Evolutionary conservation across 225 moss, liverwort and hornwort genomes (phyloP).

Genomic region (Physcomitrellopsis africana): DNA sequence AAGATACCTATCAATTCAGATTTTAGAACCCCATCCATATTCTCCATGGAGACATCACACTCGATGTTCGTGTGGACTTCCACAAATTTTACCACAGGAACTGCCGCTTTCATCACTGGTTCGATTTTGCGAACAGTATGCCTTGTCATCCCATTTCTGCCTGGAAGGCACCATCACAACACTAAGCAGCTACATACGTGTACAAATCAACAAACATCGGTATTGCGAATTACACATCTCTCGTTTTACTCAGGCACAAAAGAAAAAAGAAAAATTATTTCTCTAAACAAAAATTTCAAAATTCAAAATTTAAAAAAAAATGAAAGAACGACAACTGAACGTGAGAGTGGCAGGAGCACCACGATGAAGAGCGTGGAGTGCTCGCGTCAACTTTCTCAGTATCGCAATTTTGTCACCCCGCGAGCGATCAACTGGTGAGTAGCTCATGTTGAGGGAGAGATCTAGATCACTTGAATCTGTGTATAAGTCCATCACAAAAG

Average conservation of each 20-base stretch:
- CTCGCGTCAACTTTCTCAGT: slow-evolving; percentile 81
- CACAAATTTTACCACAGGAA: slow-evolving; percentile 97
- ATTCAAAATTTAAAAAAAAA: neutral
- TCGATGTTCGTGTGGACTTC: slow-evolving; percentile 88
- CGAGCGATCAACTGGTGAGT: slow-evolving; percentile 52
- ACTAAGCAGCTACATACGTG: slow-evolving; percentile 29
- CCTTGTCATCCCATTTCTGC: slow-evolving; percentile 55
- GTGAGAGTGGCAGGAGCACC: slow-evolving; percentile 42
- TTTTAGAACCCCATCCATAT: slow-evolving; percentile 89
- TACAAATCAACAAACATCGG: neutral
- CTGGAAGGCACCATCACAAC: slow-evolving; percentile 37
- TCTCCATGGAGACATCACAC: slow-evolving; percentile 96
- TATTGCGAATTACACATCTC: neutral
- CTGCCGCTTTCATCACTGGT: slow-evolving; percentile 86
- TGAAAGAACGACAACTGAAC: slow-evolving; percentile 11
- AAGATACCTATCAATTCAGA: slow-evolving; percentile 82
- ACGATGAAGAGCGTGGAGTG: slow-evolving; percentile 73
- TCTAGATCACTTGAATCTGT: slow-evolving; percentile 92
- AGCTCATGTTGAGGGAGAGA: slow-evolving; percentile 78
- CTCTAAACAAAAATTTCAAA: no score
- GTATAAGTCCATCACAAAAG: slow-evolving; percentile 92
- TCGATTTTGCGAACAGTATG: slow-evolving; percentile 76
- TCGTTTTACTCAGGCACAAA: slow-evolving; percentile 8
- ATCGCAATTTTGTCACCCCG: slow-evolving; percentile 67
- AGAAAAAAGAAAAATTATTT: neutral